phyloP scores from a whole-genome alignment of 257 asterid species.

The Solanum medicagineum region DNA sequence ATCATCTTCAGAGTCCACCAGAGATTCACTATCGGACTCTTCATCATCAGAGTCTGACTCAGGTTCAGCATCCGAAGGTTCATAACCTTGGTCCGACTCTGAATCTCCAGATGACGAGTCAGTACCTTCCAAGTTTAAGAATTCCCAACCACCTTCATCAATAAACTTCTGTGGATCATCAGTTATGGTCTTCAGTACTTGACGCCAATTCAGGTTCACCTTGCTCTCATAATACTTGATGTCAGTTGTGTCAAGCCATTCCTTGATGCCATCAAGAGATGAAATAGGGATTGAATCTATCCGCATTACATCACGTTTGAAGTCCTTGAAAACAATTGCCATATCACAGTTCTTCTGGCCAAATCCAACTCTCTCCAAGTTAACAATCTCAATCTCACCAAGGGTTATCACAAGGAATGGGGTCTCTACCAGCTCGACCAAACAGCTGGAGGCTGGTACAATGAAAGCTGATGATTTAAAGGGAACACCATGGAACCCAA shows the following conservation, averaged over 20 bases:
- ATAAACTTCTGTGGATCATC: slow-evolving; percentile 17
- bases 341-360: slow-evolving; percentile 21
- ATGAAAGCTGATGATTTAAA: slow-evolving; percentile 13
- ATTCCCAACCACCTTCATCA: slow-evolving; percentile 24
- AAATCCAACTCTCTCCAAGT: slow-evolving; percentile 15
- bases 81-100: slow-evolving; percentile 15
- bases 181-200: slow-evolving; percentile 10
- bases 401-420: slow-evolving; percentile 14
- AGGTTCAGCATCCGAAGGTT: slow-evolving; percentile 14
- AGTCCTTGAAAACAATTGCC: slow-evolving; percentile 21
- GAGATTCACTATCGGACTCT: slow-evolving; percentile 14
- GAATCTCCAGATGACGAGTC: slow-evolving; percentile 14
- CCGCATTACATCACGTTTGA: slow-evolving; percentile 16
- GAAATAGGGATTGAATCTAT: slow-evolving; percentile 14
- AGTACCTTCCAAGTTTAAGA: slow-evolving; percentile 12
- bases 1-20: slow-evolving; percentile 13
- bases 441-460: slow-evolving; percentile 15
- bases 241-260: slow-evolving; percentile 20
- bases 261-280: slow-evolving; percentile 17
- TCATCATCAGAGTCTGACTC: slow-evolving; percentile 28
- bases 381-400: slow-evolving; percentile 20
- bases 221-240: slow-evolving; percentile 22
- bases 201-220: slow-evolving; percentile 19
- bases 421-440: slow-evolving; percentile 15
- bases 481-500: slow-evolving; percentile 24